Evolutionary conservation across 441 rosid species (phyloP).

Genomic region (Francoa sonchifolia): DNA sequence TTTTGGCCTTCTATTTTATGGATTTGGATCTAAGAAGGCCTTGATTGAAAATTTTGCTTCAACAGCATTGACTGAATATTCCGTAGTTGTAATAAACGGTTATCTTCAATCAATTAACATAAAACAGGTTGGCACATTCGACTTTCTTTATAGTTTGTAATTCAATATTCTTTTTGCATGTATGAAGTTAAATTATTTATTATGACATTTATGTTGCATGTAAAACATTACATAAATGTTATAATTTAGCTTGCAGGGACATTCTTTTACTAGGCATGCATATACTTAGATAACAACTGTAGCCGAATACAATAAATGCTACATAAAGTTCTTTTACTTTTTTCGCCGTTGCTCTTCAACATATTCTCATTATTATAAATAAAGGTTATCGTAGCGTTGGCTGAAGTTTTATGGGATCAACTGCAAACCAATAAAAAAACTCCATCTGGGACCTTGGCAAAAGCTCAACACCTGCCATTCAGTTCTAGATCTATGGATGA

Average conservation of each 20-base stretch:
- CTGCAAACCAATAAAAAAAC: constrained; percentile 36
- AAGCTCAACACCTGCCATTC: constrained; percentile 46
- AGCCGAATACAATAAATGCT: too few relatives aligned
- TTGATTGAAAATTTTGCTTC: constrained; percentile 85
- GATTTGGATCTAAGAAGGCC: constrained; percentile 84
- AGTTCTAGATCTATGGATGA: constrained; percentile 62
- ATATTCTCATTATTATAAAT: constrained; percentile 6
- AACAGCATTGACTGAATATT: constrained; percentile 45
- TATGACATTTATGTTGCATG: not conserved
- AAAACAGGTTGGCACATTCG: constrained; percentile 48
- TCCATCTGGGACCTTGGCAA: constrained; percentile 20
- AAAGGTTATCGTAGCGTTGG: constrained; percentile 49
- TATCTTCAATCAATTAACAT: constrained; percentile 71
- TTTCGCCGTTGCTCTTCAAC: not conserved
- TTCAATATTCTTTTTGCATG: not conserved
- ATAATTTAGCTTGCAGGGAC: not conserved
- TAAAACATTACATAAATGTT: not conserved
- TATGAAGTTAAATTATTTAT: not conserved
- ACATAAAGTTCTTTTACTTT: too few relatives aligned
- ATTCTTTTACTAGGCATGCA: not conserved
- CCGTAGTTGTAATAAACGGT: constrained; percentile 83
- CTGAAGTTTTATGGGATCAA: constrained; percentile 59
- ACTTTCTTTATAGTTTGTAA: not conserved
- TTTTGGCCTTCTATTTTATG: constrained; percentile 82
- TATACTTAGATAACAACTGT: too few relatives aligned